A percentile compares a stretch with the other conserved stretches of the same genome.
phyloP scores from a whole-genome alignment of 495 filamentous ascomycete genomes.

The Tuber melanosporum region DNA sequence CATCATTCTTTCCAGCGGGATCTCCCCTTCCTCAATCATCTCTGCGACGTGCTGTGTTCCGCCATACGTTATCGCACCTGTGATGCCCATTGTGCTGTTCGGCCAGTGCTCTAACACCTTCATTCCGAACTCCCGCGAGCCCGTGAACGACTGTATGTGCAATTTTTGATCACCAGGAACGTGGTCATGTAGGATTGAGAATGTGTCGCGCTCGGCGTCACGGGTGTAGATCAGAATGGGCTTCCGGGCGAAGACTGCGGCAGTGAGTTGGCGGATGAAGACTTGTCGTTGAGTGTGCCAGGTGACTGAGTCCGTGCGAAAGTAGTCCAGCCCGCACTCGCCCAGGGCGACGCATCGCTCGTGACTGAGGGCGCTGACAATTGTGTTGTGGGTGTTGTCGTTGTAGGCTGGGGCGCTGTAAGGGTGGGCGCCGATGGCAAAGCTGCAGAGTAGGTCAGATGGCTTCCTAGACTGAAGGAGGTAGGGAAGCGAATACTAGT shows the following conservation, averaged over 20 bases:
- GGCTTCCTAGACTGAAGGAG: not conserved
- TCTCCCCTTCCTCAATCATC: slow-evolving; percentile 9
- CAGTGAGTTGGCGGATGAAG: slow-evolving; percentile 9
- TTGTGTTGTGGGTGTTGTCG: not conserved
- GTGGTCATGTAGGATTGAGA: slow-evolving; percentile 11
- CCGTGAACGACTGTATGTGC: slow-evolving; percentile 19
- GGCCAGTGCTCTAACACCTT: slow-evolving; percentile 13
- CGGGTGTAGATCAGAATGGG: slow-evolving; percentile 14
- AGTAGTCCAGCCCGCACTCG: slow-evolving; percentile 31
- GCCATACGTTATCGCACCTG: slow-evolving; percentile 9
- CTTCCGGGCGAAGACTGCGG: not conserved
- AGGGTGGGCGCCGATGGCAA: slow-evolving; percentile 14
- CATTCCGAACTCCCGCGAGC: slow-evolving; percentile 9
- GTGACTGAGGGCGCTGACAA: slow-evolving; percentile 47
- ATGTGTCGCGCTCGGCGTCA: slow-evolving; percentile 11
- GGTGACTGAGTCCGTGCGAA: slow-evolving; percentile 1
- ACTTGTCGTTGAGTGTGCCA: slow-evolving; percentile 4
- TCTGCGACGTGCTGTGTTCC: not conserved
- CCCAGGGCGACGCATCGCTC: slow-evolving; percentile 55
- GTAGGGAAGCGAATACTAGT: not conserved
- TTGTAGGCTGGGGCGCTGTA: slow-evolving; percentile 6
- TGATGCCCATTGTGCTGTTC: slow-evolving; percentile 11
- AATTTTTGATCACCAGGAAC: slow-evolving; percentile 10
- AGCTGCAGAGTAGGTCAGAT: not conserved
- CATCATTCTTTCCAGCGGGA: slow-evolving; percentile 13